phyloP scores from a whole-genome alignment of 139 green algal genomes.

The Yamagishiella unicocca region DNA sequence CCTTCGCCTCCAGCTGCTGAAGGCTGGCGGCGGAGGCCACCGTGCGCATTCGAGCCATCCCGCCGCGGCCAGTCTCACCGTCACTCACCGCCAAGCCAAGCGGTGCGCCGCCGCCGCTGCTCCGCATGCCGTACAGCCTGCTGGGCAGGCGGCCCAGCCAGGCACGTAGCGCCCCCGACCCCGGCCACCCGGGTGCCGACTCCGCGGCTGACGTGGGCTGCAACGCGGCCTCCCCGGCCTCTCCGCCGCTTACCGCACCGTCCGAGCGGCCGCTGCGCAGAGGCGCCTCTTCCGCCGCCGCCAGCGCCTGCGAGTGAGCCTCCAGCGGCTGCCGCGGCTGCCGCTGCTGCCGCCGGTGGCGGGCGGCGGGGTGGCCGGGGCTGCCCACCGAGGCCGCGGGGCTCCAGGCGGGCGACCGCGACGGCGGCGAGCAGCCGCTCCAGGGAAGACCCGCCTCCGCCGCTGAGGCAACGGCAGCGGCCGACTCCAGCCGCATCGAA shows the following conservation, averaged over 20 bases:
- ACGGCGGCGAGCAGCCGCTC: too few relatives aligned
- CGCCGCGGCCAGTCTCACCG: too few relatives aligned
- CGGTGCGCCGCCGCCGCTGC: not conserved
- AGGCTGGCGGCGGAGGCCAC: not conserved
- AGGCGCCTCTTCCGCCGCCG: too few relatives aligned
- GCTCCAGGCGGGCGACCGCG: too few relatives aligned
- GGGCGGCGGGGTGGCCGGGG: too few relatives aligned
- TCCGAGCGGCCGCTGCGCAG: too few relatives aligned
- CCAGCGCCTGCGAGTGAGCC: too few relatives aligned
- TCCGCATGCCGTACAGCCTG: not conserved
- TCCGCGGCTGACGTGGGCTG: not conserved
- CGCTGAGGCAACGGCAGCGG: too few relatives aligned
- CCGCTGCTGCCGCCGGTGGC: not conserved
- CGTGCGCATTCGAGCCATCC: not conserved
- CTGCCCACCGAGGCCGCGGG: too few relatives aligned
- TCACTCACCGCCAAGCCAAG: too few relatives aligned
- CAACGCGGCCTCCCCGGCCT: not conserved
- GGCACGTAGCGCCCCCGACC: not conserved
- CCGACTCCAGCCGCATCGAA: too few relatives aligned
- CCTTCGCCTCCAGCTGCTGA: not conserved
- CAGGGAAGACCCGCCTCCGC: too few relatives aligned
- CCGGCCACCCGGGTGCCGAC: not conserved
- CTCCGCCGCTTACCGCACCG: not conserved
- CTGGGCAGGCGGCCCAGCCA: slow-evolving; percentile 2
- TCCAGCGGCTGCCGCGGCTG: not conserved